Conservation (phyloP, 2,329 filamentous ascomycete genomes). For the Penicillium sp. region DNA sequence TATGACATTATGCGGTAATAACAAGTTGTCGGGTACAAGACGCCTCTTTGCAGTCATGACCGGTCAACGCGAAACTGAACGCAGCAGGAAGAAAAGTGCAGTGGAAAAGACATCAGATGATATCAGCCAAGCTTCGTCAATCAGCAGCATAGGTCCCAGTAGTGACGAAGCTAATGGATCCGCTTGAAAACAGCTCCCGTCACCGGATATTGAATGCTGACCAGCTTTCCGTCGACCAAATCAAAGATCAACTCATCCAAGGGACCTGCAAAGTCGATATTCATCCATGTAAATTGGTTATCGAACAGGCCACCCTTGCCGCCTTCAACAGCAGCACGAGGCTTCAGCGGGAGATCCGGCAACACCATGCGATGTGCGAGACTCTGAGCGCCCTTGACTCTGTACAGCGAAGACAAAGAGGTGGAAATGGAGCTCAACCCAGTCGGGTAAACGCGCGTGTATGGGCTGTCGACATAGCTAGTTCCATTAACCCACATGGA, state of each 20-base stretch:
- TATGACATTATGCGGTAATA: too few species aligned
- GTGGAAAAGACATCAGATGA: too few species aligned
- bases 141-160: neutral
- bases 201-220: neutral
- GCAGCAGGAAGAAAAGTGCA: too few species aligned
- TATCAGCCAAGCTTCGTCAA: too few species aligned
- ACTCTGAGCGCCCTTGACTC: neutral
- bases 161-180: neutral
- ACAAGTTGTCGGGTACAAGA: too few species aligned
- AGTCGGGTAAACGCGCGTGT: conserved; percentile 1
- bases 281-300: conserved; percentile 10
- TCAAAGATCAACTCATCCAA: neutral
- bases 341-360: neutral
- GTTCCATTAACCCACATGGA: neutral
- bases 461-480: neutral
- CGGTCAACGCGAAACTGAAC: too few species aligned
- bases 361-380: neutral
- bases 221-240: neutral
- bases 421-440: neutral
- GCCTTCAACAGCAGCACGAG: conserved; percentile 9
- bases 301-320: conserved; percentile 11
- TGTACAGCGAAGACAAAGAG: neutral
- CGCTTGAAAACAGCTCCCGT: neutral
- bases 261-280: conserved; percentile 1
- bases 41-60: too few species aligned